Conservation (phyloP, 1,284 basidiomycete genomes). For the Phaffia rhodozyma region DNA sequence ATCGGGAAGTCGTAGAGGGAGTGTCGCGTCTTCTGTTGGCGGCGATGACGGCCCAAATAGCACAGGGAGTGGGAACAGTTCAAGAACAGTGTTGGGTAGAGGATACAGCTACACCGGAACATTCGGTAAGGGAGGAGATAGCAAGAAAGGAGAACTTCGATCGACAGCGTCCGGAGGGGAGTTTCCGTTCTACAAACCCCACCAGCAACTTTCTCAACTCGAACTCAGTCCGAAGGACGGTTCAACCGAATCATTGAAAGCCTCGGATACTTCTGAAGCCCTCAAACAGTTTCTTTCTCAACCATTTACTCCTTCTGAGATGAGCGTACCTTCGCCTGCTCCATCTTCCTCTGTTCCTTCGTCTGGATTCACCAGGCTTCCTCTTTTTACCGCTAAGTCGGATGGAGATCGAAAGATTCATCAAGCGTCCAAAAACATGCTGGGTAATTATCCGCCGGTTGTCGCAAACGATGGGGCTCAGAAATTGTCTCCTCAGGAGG, state of each 20-base stretch:
- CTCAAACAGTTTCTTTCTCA: conserved; percentile 6
- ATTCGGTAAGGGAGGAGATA: too few species aligned
- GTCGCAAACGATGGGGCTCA: too few species aligned
- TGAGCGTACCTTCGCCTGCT: background rate
- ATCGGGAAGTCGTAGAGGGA: background rate
- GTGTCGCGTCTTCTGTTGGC: background rate
- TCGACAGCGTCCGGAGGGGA: too few species aligned
- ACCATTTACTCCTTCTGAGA: conserved; percentile 4
- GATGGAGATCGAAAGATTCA: background rate
- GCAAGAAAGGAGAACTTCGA: too few species aligned
- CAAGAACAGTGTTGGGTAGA: conserved; percentile 7
- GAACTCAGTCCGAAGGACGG: too few species aligned
- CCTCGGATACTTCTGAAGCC: background rate
- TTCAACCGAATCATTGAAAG: background rate
- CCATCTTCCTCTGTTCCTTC: background rate
- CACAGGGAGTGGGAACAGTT: conserved; percentile 4
- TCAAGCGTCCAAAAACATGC: background rate
- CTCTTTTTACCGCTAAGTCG: background rate
- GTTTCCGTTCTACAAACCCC: too few species aligned
- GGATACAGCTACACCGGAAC: background rate
- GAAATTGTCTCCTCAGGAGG: conserved; percentile 27
- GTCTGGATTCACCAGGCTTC: background rate
- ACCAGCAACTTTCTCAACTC: too few species aligned
- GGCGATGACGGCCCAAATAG: background rate
- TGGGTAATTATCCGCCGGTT: too few species aligned